phyloP scores from a whole-genome alignment of 106 monocot species.

The Allium sativum region DNA sequence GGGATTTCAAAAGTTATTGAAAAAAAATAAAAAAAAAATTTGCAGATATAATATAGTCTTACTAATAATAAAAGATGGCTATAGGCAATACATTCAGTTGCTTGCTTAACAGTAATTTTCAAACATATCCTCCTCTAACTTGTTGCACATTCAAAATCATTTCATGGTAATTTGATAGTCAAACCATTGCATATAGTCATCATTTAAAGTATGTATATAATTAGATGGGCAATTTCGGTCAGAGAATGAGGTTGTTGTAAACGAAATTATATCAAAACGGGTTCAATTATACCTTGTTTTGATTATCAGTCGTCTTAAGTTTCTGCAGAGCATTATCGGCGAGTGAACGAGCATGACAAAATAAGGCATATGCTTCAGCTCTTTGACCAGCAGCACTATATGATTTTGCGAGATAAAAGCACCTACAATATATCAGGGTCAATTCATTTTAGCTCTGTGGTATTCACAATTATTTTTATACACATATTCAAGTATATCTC shows the following conservation, averaged over 20 bases:
- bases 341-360: constrained; percentile 62
- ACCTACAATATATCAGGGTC: constrained; percentile 27
- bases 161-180: no score
- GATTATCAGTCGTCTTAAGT: constrained; percentile 32
- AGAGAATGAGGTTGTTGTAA: background rate
- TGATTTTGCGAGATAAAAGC: constrained; percentile 95
- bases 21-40: no score
- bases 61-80: no score
- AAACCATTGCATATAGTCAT: background rate
- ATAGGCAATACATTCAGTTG: no score
- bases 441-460: no score
- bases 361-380: constrained; percentile 85
- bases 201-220: background rate
- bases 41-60: no score
- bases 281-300: constrained; percentile 42
- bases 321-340: constrained; percentile 58
- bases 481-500: no score
- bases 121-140: no score
- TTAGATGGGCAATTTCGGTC: background rate
- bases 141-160: no score
- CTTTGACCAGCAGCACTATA: constrained; percentile 88
- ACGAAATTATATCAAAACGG: background rate
- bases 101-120: no score
- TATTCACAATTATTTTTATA: no score
- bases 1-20: no score